Percentiles rank a stretch among this genome's conserved stretches.
Evolutionary conservation across 164 flowering plant genomes (phyloP).

Genomic region (Macadamia integrifolia): DNA sequence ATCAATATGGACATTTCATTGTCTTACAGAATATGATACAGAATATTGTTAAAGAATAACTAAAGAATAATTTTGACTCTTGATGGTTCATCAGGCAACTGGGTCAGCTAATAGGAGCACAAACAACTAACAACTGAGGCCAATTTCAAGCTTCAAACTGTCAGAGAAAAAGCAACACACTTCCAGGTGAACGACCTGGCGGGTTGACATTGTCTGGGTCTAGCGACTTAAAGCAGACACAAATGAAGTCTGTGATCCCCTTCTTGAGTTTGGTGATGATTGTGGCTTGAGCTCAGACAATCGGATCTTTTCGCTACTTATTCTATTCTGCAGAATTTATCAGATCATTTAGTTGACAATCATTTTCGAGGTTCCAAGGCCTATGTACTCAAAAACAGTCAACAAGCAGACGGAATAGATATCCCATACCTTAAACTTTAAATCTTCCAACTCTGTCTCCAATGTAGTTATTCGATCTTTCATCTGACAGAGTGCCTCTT

Average conservation of each 20-base stretch:
- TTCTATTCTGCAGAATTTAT: constrained; percentile 40
- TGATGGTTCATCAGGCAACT: constrained; percentile 1
- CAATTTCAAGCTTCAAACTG: constrained; percentile 10
- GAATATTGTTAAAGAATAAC: not conserved
- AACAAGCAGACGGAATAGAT: not conserved
- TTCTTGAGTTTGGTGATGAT: constrained; percentile 37
- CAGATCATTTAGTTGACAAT: no score
- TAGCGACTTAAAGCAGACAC: constrained; percentile 52
- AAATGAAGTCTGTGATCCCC: constrained; percentile 35
- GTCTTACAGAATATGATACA: no score
- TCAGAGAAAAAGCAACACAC: constrained; percentile 15
- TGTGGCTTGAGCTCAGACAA: constrained; percentile 56
- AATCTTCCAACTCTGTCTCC: constrained; percentile 59
- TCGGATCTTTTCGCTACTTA: constrained; percentile 44
- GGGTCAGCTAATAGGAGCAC: not conserved
- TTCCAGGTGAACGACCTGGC: not conserved
- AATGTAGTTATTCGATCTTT: constrained; percentile 35
- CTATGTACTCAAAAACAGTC: not conserved
- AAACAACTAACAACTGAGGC: not conserved
- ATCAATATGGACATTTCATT: no score
- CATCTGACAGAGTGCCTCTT: constrained; percentile 67
- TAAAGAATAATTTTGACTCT: not conserved
- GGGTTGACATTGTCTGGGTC: not conserved
- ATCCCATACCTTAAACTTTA: constrained; percentile 51
- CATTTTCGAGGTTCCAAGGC: not conserved